Evolutionary conservation across 352 stramenopile species (phyloP).

Genomic region (Thalassiosira livingstoniorum): DNA sequence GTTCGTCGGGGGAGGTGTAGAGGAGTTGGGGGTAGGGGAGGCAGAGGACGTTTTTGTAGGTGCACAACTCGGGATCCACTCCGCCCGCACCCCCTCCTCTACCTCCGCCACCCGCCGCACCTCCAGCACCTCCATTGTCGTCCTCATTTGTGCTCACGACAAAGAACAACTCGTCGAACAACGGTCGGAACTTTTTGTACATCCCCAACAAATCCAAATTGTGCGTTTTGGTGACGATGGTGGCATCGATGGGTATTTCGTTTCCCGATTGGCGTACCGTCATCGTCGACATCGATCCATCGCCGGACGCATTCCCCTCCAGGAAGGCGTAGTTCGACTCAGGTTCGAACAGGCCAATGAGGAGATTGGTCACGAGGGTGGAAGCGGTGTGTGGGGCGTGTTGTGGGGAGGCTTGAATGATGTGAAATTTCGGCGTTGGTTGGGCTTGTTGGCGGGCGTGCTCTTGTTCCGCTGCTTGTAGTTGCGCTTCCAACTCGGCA

Average conservation of each 20-base stretch:
- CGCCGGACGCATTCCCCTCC: conserved; percentile 42
- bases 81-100: no score
- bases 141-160: conserved; percentile 31
- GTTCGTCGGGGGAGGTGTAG: conserved; percentile 44
- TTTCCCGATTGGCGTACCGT: conserved; percentile 38
- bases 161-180: conserved; percentile 63
- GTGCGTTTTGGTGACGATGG: conserved; percentile 56
- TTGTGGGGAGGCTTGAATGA: conserved; percentile 62
- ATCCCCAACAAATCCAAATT: conserved; percentile 51
- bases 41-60: conserved; percentile 64
- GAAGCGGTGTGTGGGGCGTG: conserved; percentile 1
- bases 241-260: conserved; percentile 44
- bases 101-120: no score
- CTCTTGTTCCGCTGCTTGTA: not conserved
- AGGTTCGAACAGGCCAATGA: conserved; percentile 64
- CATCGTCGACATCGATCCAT: no score
- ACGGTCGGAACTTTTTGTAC: conserved; percentile 50
- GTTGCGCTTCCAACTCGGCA: not conserved
- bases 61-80: conserved; percentile 25
- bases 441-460: not conserved
- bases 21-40: conserved; percentile 49
- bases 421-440: conserved; percentile 43
- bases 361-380: conserved; percentile 50
- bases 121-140: no score
- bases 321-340: conserved; percentile 48